These are phyloP conservation scores for Plasmodium ovale DNA, from an alignment of 169 alveolate species.

Conservation along the genomic window DNA sequence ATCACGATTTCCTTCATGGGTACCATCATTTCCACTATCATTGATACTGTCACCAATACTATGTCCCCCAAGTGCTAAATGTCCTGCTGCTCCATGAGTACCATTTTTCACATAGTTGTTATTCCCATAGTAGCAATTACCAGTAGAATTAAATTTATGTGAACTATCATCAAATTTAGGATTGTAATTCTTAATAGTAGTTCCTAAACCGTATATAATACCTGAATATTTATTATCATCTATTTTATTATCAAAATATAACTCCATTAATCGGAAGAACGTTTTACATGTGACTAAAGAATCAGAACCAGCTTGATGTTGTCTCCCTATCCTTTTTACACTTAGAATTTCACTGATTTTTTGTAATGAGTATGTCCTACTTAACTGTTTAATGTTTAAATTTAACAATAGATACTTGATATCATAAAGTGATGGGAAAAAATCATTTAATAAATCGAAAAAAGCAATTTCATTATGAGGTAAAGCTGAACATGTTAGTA, in stretches of 20 bases:
- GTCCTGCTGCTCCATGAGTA: too few relatives aligned
- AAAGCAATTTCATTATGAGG: conserved; percentile 96
- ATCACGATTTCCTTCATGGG: not conserved
- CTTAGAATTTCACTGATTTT: conserved; percentile 90
- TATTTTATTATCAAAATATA: conserved; percentile 88
- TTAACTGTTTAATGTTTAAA: conserved; percentile 85
- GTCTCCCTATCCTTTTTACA: conserved; percentile 95
- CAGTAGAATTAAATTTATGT: not conserved
- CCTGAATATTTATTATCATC: conserved; percentile 89
- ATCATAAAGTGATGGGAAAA: conserved; percentile 97
- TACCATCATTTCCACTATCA: not conserved
- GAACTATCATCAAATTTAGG: conserved; percentile 45
- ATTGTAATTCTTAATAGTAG: conserved; percentile 77
- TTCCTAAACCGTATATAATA: conserved; percentile 90
- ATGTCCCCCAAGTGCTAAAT: too few relatives aligned
- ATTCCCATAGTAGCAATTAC: not conserved
- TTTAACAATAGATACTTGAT: conserved; percentile 93
- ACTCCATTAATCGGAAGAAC: conserved; percentile 92
- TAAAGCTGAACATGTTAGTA: conserved; percentile 90
- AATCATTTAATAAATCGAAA: conserved; percentile 90
- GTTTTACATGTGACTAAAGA: conserved; percentile 95
- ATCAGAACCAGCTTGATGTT: conserved; percentile 99
- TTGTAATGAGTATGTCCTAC: conserved; percentile 88
- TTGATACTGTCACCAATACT: too few relatives aligned
- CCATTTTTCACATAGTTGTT: not conserved